phyloP scores from a whole-genome alignment of 1,284 basidiomycete genomes.

The Microbotryomycetes sp. region DNA sequence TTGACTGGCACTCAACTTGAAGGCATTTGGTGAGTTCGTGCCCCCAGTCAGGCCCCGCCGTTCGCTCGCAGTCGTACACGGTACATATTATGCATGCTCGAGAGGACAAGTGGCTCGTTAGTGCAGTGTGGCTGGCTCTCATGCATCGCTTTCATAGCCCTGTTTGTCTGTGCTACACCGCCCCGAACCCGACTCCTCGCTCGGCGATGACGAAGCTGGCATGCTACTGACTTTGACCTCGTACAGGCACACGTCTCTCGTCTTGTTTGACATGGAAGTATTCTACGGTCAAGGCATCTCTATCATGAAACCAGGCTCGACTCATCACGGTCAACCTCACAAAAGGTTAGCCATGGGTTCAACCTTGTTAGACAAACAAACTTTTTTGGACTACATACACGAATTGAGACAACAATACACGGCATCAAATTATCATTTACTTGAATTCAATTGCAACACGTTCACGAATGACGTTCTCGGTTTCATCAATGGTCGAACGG shows the following conservation, averaged over 20 bases:
- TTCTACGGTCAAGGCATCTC: slow-evolving; percentile 45
- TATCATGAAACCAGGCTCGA: slow-evolving; percentile 13
- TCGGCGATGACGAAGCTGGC: background rate
- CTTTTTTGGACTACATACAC: slow-evolving; percentile 38
- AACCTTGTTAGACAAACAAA: slow-evolving; percentile 42
- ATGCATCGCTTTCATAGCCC: background rate
- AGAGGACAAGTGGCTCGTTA: background rate
- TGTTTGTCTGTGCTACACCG: background rate
- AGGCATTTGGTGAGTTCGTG: slow-evolving; percentile 2
- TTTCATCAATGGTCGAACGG: slow-evolving; percentile 38
- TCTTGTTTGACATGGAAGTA: slow-evolving; percentile 41
- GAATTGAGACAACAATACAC: slow-evolving; percentile 39
- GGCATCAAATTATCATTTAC: slow-evolving; percentile 41
- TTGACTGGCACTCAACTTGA: slow-evolving; percentile 37
- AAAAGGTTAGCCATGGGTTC: slow-evolving; percentile 39
- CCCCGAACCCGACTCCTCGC: background rate
- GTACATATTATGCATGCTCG: too few relatives aligned
- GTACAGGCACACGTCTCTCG: slow-evolving; percentile 43
- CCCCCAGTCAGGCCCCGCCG: too few relatives aligned
- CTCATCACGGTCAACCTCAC: slow-evolving; percentile 41
- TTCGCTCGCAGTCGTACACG: too few relatives aligned
- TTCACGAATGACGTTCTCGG: slow-evolving; percentile 42
- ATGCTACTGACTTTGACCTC: slow-evolving; percentile 7
- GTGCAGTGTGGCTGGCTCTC: background rate
- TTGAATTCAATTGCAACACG: slow-evolving; percentile 41